Evolutionary conservation across 1,139 yeast species (phyloP), one percentile per base, ranked within the genome.

Genomic region (Debaryomyces singareniensis): DNA sequence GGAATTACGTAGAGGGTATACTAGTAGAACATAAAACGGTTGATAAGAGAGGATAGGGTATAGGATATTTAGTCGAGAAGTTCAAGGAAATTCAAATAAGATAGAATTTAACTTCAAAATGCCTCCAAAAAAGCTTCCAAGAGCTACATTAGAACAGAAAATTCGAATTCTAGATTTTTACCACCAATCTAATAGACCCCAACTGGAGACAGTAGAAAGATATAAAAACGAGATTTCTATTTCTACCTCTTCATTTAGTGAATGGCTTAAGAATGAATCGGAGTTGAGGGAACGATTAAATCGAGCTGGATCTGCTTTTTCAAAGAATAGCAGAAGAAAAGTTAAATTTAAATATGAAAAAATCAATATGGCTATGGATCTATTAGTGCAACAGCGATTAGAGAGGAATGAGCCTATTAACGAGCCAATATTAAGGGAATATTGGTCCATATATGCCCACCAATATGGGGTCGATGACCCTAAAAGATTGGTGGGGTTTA

Each of bases 401-500:
- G 67, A 58, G 29, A 48, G 61, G 25, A 62, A 65, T 25, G 67
- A 69, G 38, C 69, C 71, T 2, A 60, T 75, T 20, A 71, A 66
- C 25, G 80, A 75, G 43, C 77, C 78, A 1, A 56, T 72, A 5
- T 49, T 75, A 25, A 52, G 80, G 25, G 75, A 71, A 33, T 68
- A 71, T 44, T 75, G 81, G 81, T 58, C 68, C 5, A 53, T 63
- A 13, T 71, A 61, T 42, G 80, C 80, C 4, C 70, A 68, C 36
- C 64, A 68, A 44, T 71, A 51, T 42, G 81, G 80, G 2, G 78
- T 75, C 2, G 75, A 68, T 14, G 78, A 75, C 40, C 79, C 81
- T 3, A 75, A 75, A 44, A 49, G 81, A 31, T 49, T 70, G 33
- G 65, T 60, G 24, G 61, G 68, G 13, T 75, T 72, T 42, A 68